Conservation (phyloP, 345 rosid species). For the Draba incana region DNA sequence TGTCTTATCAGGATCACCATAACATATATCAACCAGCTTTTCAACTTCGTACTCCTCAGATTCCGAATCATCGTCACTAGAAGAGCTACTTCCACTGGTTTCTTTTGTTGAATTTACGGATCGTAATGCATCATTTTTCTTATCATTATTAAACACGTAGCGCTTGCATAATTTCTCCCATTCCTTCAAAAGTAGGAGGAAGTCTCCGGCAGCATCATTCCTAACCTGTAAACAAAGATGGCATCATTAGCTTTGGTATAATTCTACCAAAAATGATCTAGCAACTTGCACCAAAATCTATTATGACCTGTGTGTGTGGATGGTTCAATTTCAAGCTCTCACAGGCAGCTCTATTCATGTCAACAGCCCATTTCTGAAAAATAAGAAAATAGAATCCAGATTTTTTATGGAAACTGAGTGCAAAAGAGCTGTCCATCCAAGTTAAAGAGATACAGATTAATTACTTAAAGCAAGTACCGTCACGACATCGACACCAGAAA, state of each 20-base stretch:
- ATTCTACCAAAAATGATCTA: conserved; percentile 26
- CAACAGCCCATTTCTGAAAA: conserved; percentile 90
- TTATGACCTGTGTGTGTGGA: conserved; percentile 71
- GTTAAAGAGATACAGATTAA: conserved; percentile 18
- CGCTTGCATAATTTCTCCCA: conserved; percentile 80
- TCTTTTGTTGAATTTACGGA: conserved; percentile 40
- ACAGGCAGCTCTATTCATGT: conserved; percentile 68
- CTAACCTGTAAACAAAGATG: conserved; percentile 58
- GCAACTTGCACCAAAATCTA: conserved; percentile 7
- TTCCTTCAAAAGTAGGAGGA: conserved; percentile 80
- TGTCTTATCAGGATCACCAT: conserved; percentile 70
- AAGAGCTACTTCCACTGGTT: conserved; percentile 39
- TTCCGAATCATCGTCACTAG: conserved; percentile 43
- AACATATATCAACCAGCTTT: conserved; percentile 73
- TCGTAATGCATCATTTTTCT: conserved; percentile 27
- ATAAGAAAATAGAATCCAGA: conserved; percentile 28
- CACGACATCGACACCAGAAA: conserved; percentile 63
- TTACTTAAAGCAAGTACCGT: conserved; percentile 61
- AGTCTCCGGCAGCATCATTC: conserved; percentile 86
- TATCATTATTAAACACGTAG: conserved; percentile 42
- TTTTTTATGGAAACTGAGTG: conserved; percentile 17
- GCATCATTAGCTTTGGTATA: conserved; percentile 16
- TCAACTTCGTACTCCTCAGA: conserved; percentile 74
- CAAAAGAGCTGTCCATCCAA: conserved; percentile 20
- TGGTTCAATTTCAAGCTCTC: conserved; percentile 87